These are phyloP conservation scores for Aspergillus nanangensis DNA, from an alignment of 495 filamentous ascomycete genomes.

Conservation along the genomic window DNA sequence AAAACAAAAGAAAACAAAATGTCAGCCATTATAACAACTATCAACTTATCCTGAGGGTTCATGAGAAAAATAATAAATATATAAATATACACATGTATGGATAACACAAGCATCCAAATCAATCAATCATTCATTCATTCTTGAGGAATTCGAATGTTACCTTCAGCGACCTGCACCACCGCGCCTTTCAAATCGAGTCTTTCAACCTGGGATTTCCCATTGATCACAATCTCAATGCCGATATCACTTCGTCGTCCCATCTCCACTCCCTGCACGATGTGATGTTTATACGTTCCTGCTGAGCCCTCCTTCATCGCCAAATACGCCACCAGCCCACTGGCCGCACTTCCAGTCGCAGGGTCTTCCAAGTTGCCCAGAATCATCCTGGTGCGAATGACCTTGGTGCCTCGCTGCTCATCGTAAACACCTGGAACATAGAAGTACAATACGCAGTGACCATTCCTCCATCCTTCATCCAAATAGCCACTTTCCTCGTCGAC, in stretches of 20 bases:
- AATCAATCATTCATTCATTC: too few species aligned
- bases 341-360: constrained; percentile 66
- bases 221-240: constrained; percentile 39
- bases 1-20: too few species aligned
- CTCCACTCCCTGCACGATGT: constrained; percentile 72
- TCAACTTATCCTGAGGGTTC: too few species aligned
- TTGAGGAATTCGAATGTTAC: constrained; percentile 30
- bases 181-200: constrained; percentile 50
- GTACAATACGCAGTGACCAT: constrained; percentile 49
- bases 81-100: too few species aligned
- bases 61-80: too few species aligned
- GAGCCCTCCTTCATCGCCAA: constrained; percentile 43
- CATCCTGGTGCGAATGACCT: constrained; percentile 36
- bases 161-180: constrained; percentile 57
- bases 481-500: constrained; percentile 10
- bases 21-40: too few species aligned
- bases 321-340: constrained; percentile 54
- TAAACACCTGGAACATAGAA: constrained; percentile 51
- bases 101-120: too few species aligned
- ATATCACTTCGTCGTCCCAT: constrained; percentile 69
- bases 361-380: constrained; percentile 59
- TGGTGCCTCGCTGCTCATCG: constrained; percentile 21
- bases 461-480: constrained; percentile 58
- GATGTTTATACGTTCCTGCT: constrained; percentile 34
- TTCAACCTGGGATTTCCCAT: constrained; percentile 35